Base-by-base conservation (phyloP, 441 rosid genomes). In the California macrophylla region DNA sequence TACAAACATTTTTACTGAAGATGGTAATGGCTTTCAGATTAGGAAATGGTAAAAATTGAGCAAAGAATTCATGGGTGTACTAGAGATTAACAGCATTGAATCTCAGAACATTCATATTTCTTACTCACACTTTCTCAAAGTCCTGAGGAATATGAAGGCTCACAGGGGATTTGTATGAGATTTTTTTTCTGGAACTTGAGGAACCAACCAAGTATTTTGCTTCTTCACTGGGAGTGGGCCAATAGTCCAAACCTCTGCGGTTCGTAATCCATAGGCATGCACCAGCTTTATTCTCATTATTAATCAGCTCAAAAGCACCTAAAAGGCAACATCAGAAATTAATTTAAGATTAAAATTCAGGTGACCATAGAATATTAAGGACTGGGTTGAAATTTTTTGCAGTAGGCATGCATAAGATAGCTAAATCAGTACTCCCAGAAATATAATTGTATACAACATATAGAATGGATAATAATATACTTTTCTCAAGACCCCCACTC, bases 271-370 rank as follows among this genome's bases (percentile, higher is more conserved):
- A 92, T 25, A 94, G 78, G 84, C 98, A 92, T 62, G 96, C 81
- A 66, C 98, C 97, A 47, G 88, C 98, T 83, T 86, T 90, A 34
- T 74, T 89, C 78, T 92, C 92, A 73, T 92, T 82, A 9, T 72
- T 83, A 66, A 94, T 90, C 70, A 94, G 94, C 84, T 90, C 93
- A 76, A 92, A 92, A 73, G 92, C 91, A 73, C 97, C 99, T 92
- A 68, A 45, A 65, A 78, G 32, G 1, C 45, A 61, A 28, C 34
- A 73, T 71, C 75, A 64, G 66, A 64, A 64, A 30, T 60, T 40
- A 66, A 21, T 29, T 36, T 16, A 25, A 63, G 23, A 4, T 7
- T 16, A 6, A 64, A 65, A 45, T 64, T 54, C 23, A 34, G 52
- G 12, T 29, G 52, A 10, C 67, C 18, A 29, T 9, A 65, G 42